Base-by-base conservation (phyloP, 1,284 basidiomycete genomes). In the Irpex sp. region DNA sequence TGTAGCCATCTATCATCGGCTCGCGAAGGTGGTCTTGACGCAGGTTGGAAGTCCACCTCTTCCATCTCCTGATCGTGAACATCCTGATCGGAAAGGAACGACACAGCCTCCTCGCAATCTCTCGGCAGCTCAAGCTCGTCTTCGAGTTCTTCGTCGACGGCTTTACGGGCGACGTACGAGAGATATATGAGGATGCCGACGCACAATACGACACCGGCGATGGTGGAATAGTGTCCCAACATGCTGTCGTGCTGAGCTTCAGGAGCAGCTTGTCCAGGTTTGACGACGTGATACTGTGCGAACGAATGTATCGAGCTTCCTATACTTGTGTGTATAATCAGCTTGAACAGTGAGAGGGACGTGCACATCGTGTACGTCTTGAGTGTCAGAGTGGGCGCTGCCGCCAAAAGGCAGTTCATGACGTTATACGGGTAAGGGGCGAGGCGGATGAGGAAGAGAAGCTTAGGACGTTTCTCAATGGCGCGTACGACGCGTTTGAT, bases 371-470 rank as follows among this genome's bases (percentile, higher is more conserved):
- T 84, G 76, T 94, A 95, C 8, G 92, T 94, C 66, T 82, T 82
- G 69, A 94, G 80, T 8, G 86, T 89, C 67, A 95, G 83, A n/a
- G 88, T 87, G n/a, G 89, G 88, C 11, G 91, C 87, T n/a, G 91
- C 91, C 2, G 93, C 93, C 40, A 95, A 84, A 52, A 95, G 84
- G 69, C 90, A 92, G 78, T 95, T 95, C 88, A 95, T 92, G 71
- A 95, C 88, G 76, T 95, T 95, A 80, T 91, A 92, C 0, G 90
- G 91, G 72, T 92, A 92, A 4, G 91, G 91, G 17, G 91, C 93
- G 58, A 95, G 82, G 60, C 93, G 90, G 69, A 95, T 90, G 66
- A 95, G 85, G 79, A 95, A 94, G 58, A 95, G 85, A 5, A 95
- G 81, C 71, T 86, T 87, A 0, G 93, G 93, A 60, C 87, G 86